Percentiles rank a stretch among this genome's conserved stretches.
Evolutionary conservation across 2,329 filamentous ascomycete genomes (phyloP).

Genomic region (Fusarium sarcochroum): DNA sequence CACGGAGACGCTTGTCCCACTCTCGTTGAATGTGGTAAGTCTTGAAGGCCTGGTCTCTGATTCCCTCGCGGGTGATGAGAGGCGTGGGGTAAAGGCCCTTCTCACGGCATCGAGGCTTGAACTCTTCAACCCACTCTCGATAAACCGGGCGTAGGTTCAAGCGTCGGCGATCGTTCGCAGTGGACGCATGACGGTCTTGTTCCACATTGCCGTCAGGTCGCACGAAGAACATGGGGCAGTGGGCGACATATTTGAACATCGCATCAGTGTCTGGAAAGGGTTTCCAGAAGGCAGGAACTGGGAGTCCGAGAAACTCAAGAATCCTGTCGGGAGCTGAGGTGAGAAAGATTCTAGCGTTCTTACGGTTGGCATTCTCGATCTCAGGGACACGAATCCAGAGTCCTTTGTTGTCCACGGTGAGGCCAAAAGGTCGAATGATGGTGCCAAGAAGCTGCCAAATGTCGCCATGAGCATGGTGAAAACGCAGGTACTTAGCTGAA

Average conservation of each 20-base stretch:
- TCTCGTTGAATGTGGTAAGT: slow-evolving; percentile 60
- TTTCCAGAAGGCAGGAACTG: slow-evolving; percentile 61
- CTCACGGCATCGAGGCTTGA: slow-evolving; percentile 66
- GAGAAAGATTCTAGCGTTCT: slow-evolving; percentile 71
- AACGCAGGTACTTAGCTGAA: slow-evolving; percentile 72
- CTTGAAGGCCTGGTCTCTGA: slow-evolving; percentile 67
- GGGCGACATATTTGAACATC: slow-evolving; percentile 73
- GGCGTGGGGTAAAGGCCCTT: slow-evolving; percentile 53
- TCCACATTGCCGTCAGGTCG: slow-evolving; percentile 51
- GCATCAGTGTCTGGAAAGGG: slow-evolving; percentile 69
- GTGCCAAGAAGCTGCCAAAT: slow-evolving; percentile 75
- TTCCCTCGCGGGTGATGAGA: slow-evolving; percentile 56
- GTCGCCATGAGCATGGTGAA: slow-evolving; percentile 81
- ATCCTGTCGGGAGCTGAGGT: slow-evolving; percentile 68
- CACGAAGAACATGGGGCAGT: slow-evolving; percentile 71
- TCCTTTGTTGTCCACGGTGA: slow-evolving; percentile 74
- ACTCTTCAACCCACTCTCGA: slow-evolving; percentile 73
- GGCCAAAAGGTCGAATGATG: slow-evolving; percentile 73
- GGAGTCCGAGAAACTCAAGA: slow-evolving; percentile 75
- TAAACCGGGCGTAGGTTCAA: slow-evolving; percentile 70
- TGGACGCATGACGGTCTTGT: slow-evolving; percentile 53
- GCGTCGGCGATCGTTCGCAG: slow-evolving; percentile 69
- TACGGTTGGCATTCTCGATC: slow-evolving; percentile 72
- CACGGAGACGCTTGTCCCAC: slow-evolving; percentile 58
- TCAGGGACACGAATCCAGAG: slow-evolving; percentile 77